Base-by-base conservation (phyloP, 1,139 yeast species). In the Hyphopichia wangnamkhiaoensis region DNA sequence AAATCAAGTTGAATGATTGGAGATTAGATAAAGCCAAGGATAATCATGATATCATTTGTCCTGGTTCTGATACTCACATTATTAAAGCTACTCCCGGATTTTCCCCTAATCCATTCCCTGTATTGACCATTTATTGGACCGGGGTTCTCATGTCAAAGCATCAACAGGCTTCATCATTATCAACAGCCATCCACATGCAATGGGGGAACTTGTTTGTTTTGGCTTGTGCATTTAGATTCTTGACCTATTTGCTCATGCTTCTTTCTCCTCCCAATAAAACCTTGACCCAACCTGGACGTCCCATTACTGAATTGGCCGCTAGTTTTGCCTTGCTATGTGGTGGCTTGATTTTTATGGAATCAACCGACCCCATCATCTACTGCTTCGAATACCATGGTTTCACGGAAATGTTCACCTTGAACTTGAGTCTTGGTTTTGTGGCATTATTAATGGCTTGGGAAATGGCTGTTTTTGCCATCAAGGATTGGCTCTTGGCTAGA, bases 111-210 rank as follows among this genome's bases (percentile, higher is more conserved):
- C 97, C 97, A 16, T 88, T 93, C 77, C 98, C 98, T 1, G 80
- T 89, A 2, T 76, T 93, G 48, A 89, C 95, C 9, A 86, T 93
- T 29, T 93, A 87, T 63, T 93, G 97, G 96, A 93, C 98, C 1
- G 98, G 98, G 19, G 74, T 84, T n/a, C 72, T 93, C 46, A 93
- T 93, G 98, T 89, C 97, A 2, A 88, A 84, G 61, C 98, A 93
- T 62, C 82, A 81, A 35, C 98, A 93, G 63, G 88, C 91, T 3
- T 82, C 93, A 0, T 69, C 61, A 35, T 74, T 85, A 25, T 82
- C 96, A 2, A 88, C 98, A 1, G 70, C 67, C 26, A 79, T 93
- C 45, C 98, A 93, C 60, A 67, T 76, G 38, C 97, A 89, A 65
- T 93, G 98, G 98, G 98, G 98, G 5, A 74, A 76, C 42, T 63